Conservation (phyloP, 2,329 filamentous ascomycete genomes). For the Monilinia aucupariae region DNA sequence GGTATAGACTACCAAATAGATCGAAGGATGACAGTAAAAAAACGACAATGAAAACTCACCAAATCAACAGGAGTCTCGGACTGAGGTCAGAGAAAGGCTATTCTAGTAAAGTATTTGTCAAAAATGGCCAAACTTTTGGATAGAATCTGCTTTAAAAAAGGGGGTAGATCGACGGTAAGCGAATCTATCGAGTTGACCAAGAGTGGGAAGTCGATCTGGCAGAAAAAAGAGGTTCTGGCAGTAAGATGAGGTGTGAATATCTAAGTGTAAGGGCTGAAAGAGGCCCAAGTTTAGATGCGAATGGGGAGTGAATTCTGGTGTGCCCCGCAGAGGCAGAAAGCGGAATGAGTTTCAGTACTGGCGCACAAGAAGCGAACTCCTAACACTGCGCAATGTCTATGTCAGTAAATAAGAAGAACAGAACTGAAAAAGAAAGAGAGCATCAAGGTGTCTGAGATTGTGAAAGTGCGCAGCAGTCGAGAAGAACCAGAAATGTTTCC, state of each 20-base stretch:
- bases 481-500: neutral
- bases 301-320: slow-evolving; percentile 6
- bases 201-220: neutral
- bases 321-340: slow-evolving; percentile 4
- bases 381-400: neutral
- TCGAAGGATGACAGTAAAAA: neutral
- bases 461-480: neutral
- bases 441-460: neutral
- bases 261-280: slow-evolving; percentile 7
- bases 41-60: neutral
- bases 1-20: neutral
- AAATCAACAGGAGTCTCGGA: neutral
- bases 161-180: slow-evolving; percentile 12
- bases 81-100: neutral
- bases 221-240: neutral
- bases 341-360: neutral
- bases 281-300: slow-evolving; percentile 3
- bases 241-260: neutral
- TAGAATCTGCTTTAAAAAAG: neutral
- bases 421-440: neutral
- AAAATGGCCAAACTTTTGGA: neutral
- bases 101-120: neutral
- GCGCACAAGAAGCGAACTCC: slow-evolving; percentile 9
- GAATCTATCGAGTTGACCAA: neutral
- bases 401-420: neutral